phyloP scores from a whole-genome alignment of 495 filamentous ascomycete species.

The Tuber indicum region DNA sequence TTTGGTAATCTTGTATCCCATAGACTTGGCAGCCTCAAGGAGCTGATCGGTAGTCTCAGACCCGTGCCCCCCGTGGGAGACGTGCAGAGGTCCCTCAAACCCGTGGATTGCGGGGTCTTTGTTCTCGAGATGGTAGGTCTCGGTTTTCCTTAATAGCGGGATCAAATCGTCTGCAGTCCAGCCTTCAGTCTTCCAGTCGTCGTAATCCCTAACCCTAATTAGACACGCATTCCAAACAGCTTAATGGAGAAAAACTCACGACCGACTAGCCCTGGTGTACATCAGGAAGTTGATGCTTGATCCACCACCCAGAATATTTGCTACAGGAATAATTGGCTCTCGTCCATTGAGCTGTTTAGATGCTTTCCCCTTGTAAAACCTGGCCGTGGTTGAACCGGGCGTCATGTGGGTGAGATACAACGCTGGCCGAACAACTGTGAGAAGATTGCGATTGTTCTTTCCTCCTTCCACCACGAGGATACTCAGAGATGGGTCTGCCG shows the following conservation, averaged over 20 bases:
- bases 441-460: slow-evolving; percentile 47
- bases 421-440: slow-evolving; percentile 47
- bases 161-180: slow-evolving; percentile 51
- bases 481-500: slow-evolving; percentile 49
- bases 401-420: slow-evolving; percentile 27
- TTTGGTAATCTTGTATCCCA: slow-evolving; percentile 46
- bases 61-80: slow-evolving; percentile 46
- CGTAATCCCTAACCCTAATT: slow-evolving; percentile 44
- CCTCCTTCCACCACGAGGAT: slow-evolving; percentile 52
- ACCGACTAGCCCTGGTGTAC: slow-evolving; percentile 46
- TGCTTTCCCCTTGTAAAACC: slow-evolving; percentile 29
- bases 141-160: slow-evolving; percentile 53
- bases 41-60: slow-evolving; percentile 42
- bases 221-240: background rate
- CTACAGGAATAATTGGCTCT: slow-evolving; percentile 49
- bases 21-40: slow-evolving; percentile 43
- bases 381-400: slow-evolving; percentile 28
- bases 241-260: slow-evolving; percentile 19
- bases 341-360: slow-evolving; percentile 47
- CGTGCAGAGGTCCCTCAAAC: slow-evolving; percentile 48
- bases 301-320: slow-evolving; percentile 55
- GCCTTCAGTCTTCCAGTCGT: slow-evolving; percentile 50
- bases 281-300: slow-evolving; percentile 58
- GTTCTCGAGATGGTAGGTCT: slow-evolving; percentile 35
- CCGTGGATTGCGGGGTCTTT: slow-evolving; percentile 46